Evolutionary conservation across 805 yeast genomes (phyloP).

Genomic region (Ogataea philodendri): DNA sequence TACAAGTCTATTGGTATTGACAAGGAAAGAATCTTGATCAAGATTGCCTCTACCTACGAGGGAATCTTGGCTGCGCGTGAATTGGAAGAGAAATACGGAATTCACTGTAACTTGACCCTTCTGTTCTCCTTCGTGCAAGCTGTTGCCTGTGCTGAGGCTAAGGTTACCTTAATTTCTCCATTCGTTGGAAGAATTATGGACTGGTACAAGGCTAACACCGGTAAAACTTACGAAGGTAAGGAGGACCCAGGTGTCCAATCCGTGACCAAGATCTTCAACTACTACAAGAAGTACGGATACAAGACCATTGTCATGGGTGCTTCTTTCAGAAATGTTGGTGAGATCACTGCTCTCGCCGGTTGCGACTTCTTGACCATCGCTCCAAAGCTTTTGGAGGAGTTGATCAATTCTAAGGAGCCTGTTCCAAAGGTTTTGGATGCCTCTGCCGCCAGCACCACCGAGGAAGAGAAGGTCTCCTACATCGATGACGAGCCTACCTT

Average conservation of each 20-base stretch:
- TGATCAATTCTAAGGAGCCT: conserved; percentile 69
- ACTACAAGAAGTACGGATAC: conserved; percentile 96
- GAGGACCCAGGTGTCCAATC: conserved; percentile 96
- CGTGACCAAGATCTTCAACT: conserved; percentile 87
- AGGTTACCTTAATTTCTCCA: conserved; percentile 94
- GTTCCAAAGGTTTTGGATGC: conserved; percentile 84
- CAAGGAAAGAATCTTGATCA: conserved; percentile 90
- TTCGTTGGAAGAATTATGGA: conserved; percentile 99
- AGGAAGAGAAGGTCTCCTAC: conserved; percentile 70
- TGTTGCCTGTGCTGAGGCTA: conserved; percentile 98
- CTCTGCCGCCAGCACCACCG: conserved; percentile 52
- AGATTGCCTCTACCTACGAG: conserved; percentile 98
- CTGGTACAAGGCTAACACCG: conserved; percentile 95
- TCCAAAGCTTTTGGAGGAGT: conserved; percentile 87
- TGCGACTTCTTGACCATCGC: conserved; percentile 94
- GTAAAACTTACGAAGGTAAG: conserved; percentile 76
- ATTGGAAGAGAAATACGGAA: conserved; percentile 83
- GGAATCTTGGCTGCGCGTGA: conserved; percentile 99
- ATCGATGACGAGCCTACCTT: conserved; percentile 84
- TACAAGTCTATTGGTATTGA: conserved; percentile 82
- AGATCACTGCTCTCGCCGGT: conserved; percentile 96
- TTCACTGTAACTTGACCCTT: conserved; percentile 93
- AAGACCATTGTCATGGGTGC: conserved; percentile 99
- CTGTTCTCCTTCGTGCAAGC: conserved; percentile 96
- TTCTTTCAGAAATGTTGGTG: conserved; percentile 96